Percentiles rank a stretch among this genome's conserved stretches.
These are phyloP conservation scores for Ogataea henricii DNA, from an alignment of 805 yeast genomes.

Conservation along the genomic window DNA sequence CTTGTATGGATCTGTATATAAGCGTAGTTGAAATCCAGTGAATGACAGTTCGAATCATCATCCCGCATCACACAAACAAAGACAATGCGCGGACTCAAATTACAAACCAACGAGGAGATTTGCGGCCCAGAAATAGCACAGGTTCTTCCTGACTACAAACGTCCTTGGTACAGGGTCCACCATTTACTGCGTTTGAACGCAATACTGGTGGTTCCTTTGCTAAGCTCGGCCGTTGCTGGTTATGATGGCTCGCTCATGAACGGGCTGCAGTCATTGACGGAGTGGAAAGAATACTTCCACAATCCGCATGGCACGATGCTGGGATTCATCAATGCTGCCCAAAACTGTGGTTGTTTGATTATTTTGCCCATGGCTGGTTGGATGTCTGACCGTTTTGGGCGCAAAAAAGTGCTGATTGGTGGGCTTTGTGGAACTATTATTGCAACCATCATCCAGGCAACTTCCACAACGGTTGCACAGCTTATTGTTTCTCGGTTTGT, in stretches of 20 bases:
- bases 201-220: conserved; percentile 38
- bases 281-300: conserved; percentile 40
- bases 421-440: conserved; percentile 56
- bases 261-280: conserved; percentile 43
- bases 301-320: conserved; percentile 36
- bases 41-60: not conserved
- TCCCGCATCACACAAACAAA: not conserved
- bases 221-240: conserved; percentile 43
- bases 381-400: conserved; percentile 54
- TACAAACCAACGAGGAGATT: conserved; percentile 18
- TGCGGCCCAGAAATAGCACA: conserved; percentile 23
- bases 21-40: not conserved
- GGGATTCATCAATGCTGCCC: conserved; percentile 41
- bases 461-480: conserved; percentile 38
- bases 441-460: conserved; percentile 56
- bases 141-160: conserved; percentile 28
- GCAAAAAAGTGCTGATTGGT: conserved; percentile 54
- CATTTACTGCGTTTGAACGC: conserved; percentile 42
- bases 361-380: conserved; percentile 28
- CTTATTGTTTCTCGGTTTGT: conserved; percentile 48
- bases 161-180: conserved; percentile 38
- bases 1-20: not conserved
- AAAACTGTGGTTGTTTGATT: conserved; percentile 39
- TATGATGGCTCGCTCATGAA: conserved; percentile 48
- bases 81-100: not conserved